These are phyloP conservation scores for Nyctanthes arbortristis DNA, from an alignment of 257 asterid genomes.

Conservation along the genomic window DNA sequence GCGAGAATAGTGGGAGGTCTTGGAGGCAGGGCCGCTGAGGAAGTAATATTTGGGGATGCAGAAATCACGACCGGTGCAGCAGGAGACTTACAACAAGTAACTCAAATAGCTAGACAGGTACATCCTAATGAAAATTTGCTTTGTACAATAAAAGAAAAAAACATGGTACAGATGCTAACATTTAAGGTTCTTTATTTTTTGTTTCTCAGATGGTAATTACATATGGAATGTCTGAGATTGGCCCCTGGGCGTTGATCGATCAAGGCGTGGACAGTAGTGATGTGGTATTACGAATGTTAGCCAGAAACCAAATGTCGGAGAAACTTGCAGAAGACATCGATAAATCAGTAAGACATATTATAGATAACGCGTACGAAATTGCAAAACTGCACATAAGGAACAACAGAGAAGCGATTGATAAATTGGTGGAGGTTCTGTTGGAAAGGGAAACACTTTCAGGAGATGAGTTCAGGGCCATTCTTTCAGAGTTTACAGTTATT, in stretches of 20 bases:
- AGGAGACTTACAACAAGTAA: conserved; percentile 60
- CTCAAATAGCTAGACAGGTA: conserved; percentile 62
- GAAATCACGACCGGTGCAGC: conserved; percentile 75
- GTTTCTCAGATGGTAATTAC: conserved; percentile 52
- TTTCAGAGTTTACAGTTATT: conserved; percentile 44
- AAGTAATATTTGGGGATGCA: conserved; percentile 59
- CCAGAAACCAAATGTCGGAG: conserved; percentile 66
- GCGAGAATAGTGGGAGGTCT: conserved; percentile 71
- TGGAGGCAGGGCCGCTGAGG: conserved; percentile 74
- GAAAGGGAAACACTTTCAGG: conserved; percentile 69
- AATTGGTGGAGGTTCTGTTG: conserved; percentile 54
- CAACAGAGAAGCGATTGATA: conserved; percentile 64
- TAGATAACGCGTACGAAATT: conserved; percentile 47
- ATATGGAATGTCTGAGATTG: conserved; percentile 73
- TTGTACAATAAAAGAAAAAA: background rate
- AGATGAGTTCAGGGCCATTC: conserved; percentile 58
- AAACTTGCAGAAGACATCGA: conserved; percentile 71
- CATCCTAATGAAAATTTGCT: background rate
- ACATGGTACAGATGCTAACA: background rate
- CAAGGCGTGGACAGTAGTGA: conserved; percentile 57
- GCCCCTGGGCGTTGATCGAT: conserved; percentile 57
- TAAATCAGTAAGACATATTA: conserved; percentile 35
- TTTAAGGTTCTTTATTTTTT: background rate
- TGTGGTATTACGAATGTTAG: conserved; percentile 59
- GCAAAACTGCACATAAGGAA: conserved; percentile 48